Conservation (phyloP, 2,329 filamentous ascomycete genomes). For the Trichocomaceae sp. region DNA sequence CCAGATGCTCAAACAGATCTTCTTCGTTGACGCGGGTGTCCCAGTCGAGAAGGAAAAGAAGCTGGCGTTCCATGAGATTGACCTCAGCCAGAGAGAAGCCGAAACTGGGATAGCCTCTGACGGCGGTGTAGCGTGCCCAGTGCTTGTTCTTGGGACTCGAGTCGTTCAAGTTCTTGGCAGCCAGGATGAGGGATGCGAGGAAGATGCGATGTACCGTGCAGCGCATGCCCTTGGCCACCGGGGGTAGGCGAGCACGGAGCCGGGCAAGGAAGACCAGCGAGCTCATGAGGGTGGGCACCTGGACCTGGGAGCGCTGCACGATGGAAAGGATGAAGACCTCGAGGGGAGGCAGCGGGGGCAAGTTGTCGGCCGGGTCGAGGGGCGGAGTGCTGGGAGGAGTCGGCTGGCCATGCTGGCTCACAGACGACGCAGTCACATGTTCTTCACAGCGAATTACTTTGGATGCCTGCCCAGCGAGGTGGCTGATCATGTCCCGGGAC, state of each 20-base stretch:
- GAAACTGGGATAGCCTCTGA: conserved; percentile 67
- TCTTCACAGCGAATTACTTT: conserved; percentile 46
- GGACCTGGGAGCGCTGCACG: conserved; percentile 87
- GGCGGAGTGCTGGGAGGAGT: conserved; percentile 57
- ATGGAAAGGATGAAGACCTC: conserved; percentile 89
- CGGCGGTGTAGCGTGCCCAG: conserved; percentile 88
- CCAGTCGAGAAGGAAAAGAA: conserved; percentile 92
- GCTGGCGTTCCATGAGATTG: conserved; percentile 98
- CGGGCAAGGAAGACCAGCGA: conserved; percentile 88
- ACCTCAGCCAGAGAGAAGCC: conserved; percentile 93
- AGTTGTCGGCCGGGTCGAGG: conserved; percentile 35
- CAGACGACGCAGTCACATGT: conserved; percentile 41
- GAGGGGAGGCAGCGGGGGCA: conserved; percentile 62
- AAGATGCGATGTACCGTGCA: conserved; percentile 98
- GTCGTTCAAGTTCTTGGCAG: conserved; percentile 97
- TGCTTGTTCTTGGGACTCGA: conserved; percentile 99
- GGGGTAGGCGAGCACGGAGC: conserved; percentile 76
- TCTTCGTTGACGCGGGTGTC: conserved; percentile 78
- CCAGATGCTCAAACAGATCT: conserved; percentile 80
- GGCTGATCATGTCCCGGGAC: conserved; percentile 42
- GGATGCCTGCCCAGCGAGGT: conserved; percentile 42
- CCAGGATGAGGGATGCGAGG: conserved; percentile 58
- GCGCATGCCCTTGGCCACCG: conserved; percentile 89
- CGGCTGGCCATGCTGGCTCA: conserved; percentile 46
- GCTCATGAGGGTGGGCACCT: conserved; percentile 95